Evolutionary conservation across 228 moss, liverwort and hornwort species (phyloP).

Genomic region (Sphagnum fallax): DNA sequence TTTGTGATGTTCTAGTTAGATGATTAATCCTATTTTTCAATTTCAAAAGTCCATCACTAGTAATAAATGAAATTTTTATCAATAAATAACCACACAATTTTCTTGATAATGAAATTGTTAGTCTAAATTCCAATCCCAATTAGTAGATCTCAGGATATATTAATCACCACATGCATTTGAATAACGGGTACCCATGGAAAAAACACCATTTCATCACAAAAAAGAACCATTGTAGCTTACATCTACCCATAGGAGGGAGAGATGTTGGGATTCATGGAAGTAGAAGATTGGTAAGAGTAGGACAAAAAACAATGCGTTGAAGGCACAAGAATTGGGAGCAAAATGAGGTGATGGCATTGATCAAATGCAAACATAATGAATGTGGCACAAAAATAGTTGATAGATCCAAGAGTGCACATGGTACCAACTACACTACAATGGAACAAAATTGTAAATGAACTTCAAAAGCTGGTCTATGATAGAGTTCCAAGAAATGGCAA

Average conservation of each 20-base stretch:
- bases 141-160: no score
- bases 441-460: neutral
- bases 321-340: neutral
- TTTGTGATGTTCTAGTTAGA: no score
- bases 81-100: no score
- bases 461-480: neutral
- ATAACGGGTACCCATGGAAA: no score
- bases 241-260: neutral
- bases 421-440: neutral
- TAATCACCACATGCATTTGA: no score
- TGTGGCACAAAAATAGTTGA: neutral
- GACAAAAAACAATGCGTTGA: neutral
- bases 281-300: neutral
- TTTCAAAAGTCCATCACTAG: no score
- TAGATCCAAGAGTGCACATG: neutral
- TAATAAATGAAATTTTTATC: no score
- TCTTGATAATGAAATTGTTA: no score
- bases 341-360: neutral
- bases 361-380: neutral
- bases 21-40: no score
- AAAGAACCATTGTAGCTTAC: no score
- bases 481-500: neutral
- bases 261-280: neutral
- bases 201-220: no score
- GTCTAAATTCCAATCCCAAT: no score